Percentiles rank a stretch among this genome's conserved stretches.
phyloP scores from a whole-genome alignment of 2,329 filamentous ascomycete genomes.

The Macrophomina phaseolina region DNA sequence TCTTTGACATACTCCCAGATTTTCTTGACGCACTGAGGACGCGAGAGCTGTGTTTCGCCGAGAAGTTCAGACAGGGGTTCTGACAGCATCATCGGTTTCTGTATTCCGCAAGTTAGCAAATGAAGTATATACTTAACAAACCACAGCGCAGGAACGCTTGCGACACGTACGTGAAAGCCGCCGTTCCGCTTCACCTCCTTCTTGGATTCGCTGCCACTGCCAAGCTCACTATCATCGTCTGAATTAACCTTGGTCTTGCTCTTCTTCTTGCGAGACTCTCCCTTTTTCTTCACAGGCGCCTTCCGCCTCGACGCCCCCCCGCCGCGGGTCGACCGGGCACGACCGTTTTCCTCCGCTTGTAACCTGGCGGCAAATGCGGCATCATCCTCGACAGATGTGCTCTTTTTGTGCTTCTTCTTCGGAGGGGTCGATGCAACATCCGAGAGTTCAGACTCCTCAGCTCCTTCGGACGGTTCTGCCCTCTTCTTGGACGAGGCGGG shows the following conservation, averaged over 20 bases:
- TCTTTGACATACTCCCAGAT: constrained; percentile 95
- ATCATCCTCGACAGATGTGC: constrained; percentile 76
- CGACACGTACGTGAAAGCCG: constrained; percentile 76
- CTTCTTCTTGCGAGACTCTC: constrained; percentile 72
- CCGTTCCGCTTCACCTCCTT: constrained; percentile 77
- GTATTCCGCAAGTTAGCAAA: constrained; percentile 2
- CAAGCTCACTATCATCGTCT: constrained; percentile 78
- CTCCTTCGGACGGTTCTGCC: constrained; percentile 43
- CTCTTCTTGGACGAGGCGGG: constrained; percentile 45
- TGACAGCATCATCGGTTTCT: constrained; percentile 78
- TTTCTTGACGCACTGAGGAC: constrained; percentile 94
- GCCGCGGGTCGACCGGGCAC: constrained; percentile 76
- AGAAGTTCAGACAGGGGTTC: constrained; percentile 71
- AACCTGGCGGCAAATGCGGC: constrained; percentile 85
- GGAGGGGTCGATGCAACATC: constrained; percentile 50
- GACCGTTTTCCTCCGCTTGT: constrained; percentile 88
- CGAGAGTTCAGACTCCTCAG: constrained; percentile 47
- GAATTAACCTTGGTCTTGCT: constrained; percentile 72
- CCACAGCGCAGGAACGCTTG: too few relatives aligned
- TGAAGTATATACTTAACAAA: not conserved
- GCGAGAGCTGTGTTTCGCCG: constrained; percentile 79
- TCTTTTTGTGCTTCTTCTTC: constrained; percentile 67
- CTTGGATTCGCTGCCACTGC: constrained; percentile 59
- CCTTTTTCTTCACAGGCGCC: constrained; percentile 64
- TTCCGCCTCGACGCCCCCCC: constrained; percentile 64